Conservation (phyloP, 2,329 filamentous ascomycete species). For the Apiospora koreana region DNA sequence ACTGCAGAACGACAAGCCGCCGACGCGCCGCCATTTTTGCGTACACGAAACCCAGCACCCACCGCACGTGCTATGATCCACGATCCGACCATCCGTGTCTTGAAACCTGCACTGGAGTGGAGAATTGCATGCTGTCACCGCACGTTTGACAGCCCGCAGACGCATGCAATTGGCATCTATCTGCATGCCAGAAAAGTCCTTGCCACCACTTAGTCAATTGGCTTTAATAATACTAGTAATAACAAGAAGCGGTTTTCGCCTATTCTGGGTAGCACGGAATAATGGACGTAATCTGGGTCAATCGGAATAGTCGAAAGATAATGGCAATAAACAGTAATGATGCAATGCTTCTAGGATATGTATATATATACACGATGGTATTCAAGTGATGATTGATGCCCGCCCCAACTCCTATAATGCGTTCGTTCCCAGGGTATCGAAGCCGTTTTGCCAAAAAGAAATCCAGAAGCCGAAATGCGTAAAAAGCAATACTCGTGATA, state of each 20-base stretch:
- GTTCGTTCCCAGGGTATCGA: neutral
- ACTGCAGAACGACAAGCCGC: neutral
- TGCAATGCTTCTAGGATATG: neutral
- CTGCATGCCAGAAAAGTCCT: neutral
- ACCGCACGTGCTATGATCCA: neutral
- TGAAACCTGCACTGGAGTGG: neutral
- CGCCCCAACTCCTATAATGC: neutral
- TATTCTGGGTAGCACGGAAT: too few relatives aligned
- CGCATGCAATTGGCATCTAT: neutral
- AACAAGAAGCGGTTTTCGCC: neutral
- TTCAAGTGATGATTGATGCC: neutral
- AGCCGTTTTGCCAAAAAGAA: neutral
- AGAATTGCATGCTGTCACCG: neutral
- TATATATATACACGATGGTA: neutral
- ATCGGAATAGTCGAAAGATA: neutral
- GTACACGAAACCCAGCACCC: neutral
- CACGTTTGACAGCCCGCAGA: neutral
- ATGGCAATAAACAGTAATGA: neutral
- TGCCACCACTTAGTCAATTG: neutral
- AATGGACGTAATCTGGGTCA: too few relatives aligned
- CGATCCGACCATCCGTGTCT: slow-evolving; percentile 3
- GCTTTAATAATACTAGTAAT: too few relatives aligned
- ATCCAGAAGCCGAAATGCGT: neutral
- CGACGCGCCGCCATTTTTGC: neutral
- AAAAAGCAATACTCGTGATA: neutral